Conservation (phyloP, 495 filamentous ascomycete species). For the Penicillium atrosanguineum region DNA sequence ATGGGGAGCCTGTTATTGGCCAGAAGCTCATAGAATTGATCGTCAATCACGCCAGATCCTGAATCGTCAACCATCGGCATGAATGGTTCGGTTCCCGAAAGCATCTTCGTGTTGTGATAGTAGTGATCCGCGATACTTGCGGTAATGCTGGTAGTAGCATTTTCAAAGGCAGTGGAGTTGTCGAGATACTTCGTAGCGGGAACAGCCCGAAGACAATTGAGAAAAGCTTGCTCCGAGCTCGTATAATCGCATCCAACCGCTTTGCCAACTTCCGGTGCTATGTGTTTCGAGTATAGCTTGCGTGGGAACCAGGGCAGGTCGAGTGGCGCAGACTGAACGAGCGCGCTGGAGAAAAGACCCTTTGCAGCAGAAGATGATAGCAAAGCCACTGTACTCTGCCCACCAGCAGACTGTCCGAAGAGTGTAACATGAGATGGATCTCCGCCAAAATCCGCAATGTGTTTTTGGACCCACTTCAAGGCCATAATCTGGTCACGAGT, state of each 20-base stretch:
- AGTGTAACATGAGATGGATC: conserved; percentile 9
- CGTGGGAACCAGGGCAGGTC: conserved; percentile 30
- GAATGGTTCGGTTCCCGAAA: conserved; percentile 27
- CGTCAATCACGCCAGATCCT: conserved; percentile 25
- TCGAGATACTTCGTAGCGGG: conserved; percentile 25
- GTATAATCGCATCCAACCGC: conserved; percentile 26
- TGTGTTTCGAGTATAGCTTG: neutral
- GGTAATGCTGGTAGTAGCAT: conserved; percentile 6
- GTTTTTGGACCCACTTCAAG: no score
- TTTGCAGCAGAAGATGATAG: conserved; percentile 34
- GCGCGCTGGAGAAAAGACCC: conserved; percentile 32
- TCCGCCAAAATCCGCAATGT: no score
- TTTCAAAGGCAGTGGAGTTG: conserved; percentile 22
- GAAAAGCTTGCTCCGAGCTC: conserved; percentile 11
- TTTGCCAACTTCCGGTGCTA: conserved; percentile 19
- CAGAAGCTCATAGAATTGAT: conserved; percentile 30
- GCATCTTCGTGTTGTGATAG: conserved; percentile 19
- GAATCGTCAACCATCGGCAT: conserved; percentile 30
- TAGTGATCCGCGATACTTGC: conserved; percentile 10
- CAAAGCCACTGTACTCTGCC: conserved; percentile 51
- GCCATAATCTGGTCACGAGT: conserved; percentile 27
- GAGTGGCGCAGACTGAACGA: conserved; percentile 27
- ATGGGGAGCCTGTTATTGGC: conserved; percentile 14
- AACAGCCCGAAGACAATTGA: conserved; percentile 25
- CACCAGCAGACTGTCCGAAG: conserved; percentile 56